phyloP scores from a whole-genome alignment of 1,284 basidiomycete species.

The Pisolithus thermaeus region DNA sequence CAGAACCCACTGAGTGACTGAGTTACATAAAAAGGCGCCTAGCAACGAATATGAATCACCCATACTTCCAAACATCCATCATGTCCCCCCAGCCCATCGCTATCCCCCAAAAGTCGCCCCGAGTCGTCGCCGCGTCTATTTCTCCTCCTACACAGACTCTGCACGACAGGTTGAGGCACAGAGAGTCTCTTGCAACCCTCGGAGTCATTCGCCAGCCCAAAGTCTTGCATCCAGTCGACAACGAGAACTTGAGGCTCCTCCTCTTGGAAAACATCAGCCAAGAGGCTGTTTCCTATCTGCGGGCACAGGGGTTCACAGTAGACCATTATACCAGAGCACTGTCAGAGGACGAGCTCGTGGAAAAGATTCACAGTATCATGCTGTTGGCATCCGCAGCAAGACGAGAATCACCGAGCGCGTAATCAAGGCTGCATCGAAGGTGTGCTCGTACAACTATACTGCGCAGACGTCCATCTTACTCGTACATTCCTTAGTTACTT shows the following conservation, averaged over 20 bases:
- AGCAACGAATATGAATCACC: slow-evolving; percentile 8
- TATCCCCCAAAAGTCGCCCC: slow-evolving; percentile 31
- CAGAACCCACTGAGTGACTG: neutral
- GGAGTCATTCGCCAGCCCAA: slow-evolving; percentile 48
- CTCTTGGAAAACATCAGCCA: slow-evolving; percentile 95
- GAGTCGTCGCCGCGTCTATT: slow-evolving; percentile 42
- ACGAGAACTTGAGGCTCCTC: slow-evolving; percentile 71
- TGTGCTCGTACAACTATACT: slow-evolving; percentile 23
- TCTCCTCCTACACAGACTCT: slow-evolving; percentile 36
- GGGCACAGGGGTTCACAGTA: slow-evolving; percentile 86
- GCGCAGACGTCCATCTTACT: slow-evolving; percentile 4
- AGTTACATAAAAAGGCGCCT: slow-evolving; percentile 12
- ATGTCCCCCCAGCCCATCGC: slow-evolving; percentile 33
- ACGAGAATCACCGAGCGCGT: slow-evolving; percentile 93
- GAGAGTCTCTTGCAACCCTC: slow-evolving; percentile 22
- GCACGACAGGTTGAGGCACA: slow-evolving; percentile 42
- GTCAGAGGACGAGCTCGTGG: slow-evolving; percentile 88
- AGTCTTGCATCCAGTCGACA: slow-evolving; percentile 72
- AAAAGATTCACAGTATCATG: slow-evolving; percentile 87
- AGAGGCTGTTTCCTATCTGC: slow-evolving; percentile 82
- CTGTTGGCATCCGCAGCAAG: slow-evolving; percentile 95
- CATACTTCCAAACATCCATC: slow-evolving; percentile 10
- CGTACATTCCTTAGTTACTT: slow-evolving; percentile 58
- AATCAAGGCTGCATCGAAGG: slow-evolving; percentile 81
- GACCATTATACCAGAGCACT: slow-evolving; percentile 87